Conservation (phyloP, 1,284 basidiomycete species). For the Marasmius oreades region DNA sequence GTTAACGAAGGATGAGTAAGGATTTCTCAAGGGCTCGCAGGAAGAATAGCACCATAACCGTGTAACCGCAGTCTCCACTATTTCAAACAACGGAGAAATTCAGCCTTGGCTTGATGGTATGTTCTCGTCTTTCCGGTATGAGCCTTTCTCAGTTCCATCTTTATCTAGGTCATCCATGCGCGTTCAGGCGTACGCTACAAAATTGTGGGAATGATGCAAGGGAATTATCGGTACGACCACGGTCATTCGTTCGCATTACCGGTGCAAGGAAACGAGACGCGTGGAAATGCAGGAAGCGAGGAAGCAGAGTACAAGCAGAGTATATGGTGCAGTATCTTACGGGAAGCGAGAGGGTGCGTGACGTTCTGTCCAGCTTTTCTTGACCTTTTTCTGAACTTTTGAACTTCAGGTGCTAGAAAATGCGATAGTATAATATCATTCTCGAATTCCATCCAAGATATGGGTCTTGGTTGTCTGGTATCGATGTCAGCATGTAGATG, state of each 20-base stretch:
- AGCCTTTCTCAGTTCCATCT: neutral
- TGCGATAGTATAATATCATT: slow-evolving; percentile 98
- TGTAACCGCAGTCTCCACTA: slow-evolving; percentile 72
- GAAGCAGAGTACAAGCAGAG: no score
- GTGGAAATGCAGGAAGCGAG: slow-evolving; percentile 95
- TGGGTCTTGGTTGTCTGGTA: slow-evolving; percentile 96
- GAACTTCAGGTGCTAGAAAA: slow-evolving; percentile 75
- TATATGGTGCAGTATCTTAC: slow-evolving; percentile 96
- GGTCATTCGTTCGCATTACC: slow-evolving; percentile 95
- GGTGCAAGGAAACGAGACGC: slow-evolving; percentile 98
- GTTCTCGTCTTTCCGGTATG: neutral
- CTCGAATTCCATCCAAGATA: slow-evolving; percentile 97
- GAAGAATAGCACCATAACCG: slow-evolving; percentile 5
- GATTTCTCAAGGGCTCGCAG: slow-evolving; percentile 14
- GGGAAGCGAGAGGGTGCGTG: slow-evolving; percentile 68
- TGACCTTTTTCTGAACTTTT: neutral
- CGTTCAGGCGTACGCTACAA: slow-evolving; percentile 96
- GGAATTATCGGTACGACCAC: slow-evolving; percentile 87
- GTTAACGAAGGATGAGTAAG: slow-evolving; percentile 89
- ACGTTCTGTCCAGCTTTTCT: neutral
- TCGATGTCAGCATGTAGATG: slow-evolving; percentile 94
- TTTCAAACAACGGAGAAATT: slow-evolving; percentile 94
- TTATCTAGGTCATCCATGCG: slow-evolving; percentile 87
- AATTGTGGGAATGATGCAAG: slow-evolving; percentile 99
- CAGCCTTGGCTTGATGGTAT: slow-evolving; percentile 92